Evolutionary conservation across 352 stramenopile genomes (phyloP).

Genomic region (Phytophthora rubi): DNA sequence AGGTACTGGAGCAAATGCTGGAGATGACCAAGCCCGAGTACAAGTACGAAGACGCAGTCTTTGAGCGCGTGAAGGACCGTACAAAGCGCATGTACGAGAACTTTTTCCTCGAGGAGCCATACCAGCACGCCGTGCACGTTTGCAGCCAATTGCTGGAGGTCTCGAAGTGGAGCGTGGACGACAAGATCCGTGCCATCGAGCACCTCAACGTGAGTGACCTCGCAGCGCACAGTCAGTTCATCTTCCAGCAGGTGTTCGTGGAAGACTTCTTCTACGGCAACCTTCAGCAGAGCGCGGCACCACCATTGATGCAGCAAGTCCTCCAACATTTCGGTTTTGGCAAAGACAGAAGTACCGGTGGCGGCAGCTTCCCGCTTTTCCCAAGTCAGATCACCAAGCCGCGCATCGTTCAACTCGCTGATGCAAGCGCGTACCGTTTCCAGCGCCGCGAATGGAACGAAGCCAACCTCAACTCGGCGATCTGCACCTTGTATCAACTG

Average conservation of each 20-base stretch:
- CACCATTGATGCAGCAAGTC: constrained; percentile 53
- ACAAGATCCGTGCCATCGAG: constrained; percentile 83
- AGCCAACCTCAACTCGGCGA: constrained; percentile 77
- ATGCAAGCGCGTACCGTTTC: constrained; percentile 58
- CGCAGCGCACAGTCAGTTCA: constrained; percentile 47
- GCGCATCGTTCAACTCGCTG: constrained; percentile 63
- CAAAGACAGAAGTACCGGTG: constrained; percentile 7
- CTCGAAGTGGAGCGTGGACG: constrained; percentile 81
- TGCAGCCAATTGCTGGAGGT: constrained; percentile 79
- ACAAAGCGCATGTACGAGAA: constrained; percentile 87
- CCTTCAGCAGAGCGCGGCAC: constrained; percentile 36
- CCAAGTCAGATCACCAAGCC: constrained; percentile 53
- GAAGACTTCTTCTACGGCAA: constrained; percentile 84
- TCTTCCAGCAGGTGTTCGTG: constrained; percentile 80
- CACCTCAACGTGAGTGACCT: constrained; percentile 63
- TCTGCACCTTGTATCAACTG: constrained; percentile 80
- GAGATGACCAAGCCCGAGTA: constrained; percentile 59
- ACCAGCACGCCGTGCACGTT: constrained; percentile 90
- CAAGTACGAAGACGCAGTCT: constrained; percentile 66
- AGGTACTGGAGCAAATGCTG: constrained; percentile 66
- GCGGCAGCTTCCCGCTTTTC: constrained; percentile 50
- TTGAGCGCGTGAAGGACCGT: constrained; percentile 87
- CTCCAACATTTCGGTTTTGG: constrained; percentile 48
- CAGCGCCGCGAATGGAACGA: constrained; percentile 68
- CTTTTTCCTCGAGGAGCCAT: constrained; percentile 90